Evolutionary conservation across 805 yeast species (phyloP), one percentile per base, ranked within the genome.

Genomic region (Clavispora carvajalis): DNA sequence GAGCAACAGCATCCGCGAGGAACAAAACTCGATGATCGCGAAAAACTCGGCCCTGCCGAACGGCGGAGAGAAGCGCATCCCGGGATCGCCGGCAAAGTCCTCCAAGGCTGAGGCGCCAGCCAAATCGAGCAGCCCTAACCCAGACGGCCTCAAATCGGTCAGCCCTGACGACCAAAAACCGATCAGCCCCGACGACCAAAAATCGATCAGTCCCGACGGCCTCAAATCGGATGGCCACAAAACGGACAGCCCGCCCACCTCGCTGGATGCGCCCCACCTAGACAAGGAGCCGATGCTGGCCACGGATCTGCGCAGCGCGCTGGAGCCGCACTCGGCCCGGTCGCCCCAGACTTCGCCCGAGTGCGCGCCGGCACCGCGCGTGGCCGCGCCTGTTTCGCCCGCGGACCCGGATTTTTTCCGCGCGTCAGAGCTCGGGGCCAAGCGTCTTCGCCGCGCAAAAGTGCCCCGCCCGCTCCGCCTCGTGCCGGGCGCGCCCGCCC

Each of bases 1-100:
- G 37, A 48, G 52, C 33, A 46, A 51, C 28, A 38, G 30, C 22
- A 48, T 51, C 19, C 39, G 53, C 18, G 44, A 36, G 42, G 50
- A 47, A 37, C 54, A 51, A 38, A 47, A 39, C 35, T 35, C 38
- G 22, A 44, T 51, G 18, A 51, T 51, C 22, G 38, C 34, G n/a
- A 18, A 28, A 12, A 28, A 28, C 31, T 28, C 31, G 18, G 31
- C 31, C 12, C 31, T 28, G 31, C 31, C 31, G 19, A 28, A 19
- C 19, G 31, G 16, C 19, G 31, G 31, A 2, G 31, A 28, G 12
- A 28, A 28, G 9, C 7, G 10, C 8, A 28, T 18, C 31, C 31
- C 16, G 31, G 7, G 19, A 5, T 22, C 10, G 31, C 29, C 16
- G 7, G 16, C 5, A n/a, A 5, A 12, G 16, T n/a, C n/a, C n/a